Conservation (phyloP, 257 asterid species). For the Cordia subcordata region DNA sequence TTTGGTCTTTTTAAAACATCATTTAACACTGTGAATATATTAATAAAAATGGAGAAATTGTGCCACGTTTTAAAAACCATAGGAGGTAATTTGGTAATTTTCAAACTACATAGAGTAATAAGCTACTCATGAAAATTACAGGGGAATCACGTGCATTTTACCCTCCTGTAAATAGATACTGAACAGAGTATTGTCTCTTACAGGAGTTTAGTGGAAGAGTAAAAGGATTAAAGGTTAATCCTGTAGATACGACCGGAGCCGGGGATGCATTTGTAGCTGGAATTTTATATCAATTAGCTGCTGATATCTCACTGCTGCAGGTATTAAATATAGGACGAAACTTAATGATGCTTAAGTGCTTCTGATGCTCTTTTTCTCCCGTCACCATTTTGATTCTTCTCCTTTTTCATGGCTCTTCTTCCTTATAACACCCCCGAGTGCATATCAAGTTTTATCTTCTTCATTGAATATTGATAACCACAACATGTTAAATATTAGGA, state of each 20-base stretch:
- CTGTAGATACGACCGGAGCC: slow-evolving; percentile 95
- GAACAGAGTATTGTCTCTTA: slow-evolving; percentile 6
- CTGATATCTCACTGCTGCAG: slow-evolving; percentile 68
- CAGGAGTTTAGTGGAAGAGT: slow-evolving; percentile 95
- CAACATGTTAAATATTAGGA: slow-evolving; percentile 41
- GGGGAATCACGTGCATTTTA: too few species aligned
- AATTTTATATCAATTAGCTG: slow-evolving; percentile 68
- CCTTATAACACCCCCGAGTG: background rate
- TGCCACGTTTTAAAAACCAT: too few species aligned
- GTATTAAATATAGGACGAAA: slow-evolving; percentile 28
- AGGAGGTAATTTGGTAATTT: too few species aligned
- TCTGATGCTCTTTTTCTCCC: too few species aligned
- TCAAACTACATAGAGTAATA: too few species aligned
- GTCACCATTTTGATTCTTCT: too few species aligned
- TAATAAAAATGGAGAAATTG: too few species aligned
- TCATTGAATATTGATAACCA: background rate
- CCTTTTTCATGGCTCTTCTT: background rate
- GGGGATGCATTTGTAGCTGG: slow-evolving; percentile 99
- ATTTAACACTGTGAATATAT: too few species aligned
- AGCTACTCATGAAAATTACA: too few species aligned
- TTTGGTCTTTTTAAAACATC: too few species aligned
- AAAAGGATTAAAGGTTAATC: slow-evolving; percentile 71
- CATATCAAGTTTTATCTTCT: background rate
- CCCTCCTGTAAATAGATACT: background rate
- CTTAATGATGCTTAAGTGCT: background rate